These are phyloP conservation scores for Bonia amplexicaulis DNA, from an alignment of 176 grass and related monocot genomes.

Conservation along the genomic window DNA sequence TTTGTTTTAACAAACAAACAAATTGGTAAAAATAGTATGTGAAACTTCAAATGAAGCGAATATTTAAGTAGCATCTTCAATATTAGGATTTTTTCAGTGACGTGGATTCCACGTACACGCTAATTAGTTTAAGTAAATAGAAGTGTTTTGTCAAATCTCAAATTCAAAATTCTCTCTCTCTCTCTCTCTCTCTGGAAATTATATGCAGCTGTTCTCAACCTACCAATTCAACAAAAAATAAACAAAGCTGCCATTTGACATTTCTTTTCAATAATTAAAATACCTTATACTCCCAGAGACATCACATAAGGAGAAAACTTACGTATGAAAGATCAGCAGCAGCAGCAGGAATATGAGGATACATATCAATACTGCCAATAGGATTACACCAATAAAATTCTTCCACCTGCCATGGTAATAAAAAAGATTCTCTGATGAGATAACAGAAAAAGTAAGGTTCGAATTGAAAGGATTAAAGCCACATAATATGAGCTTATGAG, in stretches of 20 bases:
- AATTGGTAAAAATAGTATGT: background rate
- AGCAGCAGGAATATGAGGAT: constrained; percentile 77
- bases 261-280: background rate
- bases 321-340: constrained; percentile 75
- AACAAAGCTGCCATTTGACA: constrained; percentile 1
- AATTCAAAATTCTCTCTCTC: background rate
- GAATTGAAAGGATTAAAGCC: constrained; percentile 27
- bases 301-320: constrained; percentile 27
- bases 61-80: background rate
- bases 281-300: background rate
- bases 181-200: background rate
- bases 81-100: background rate
- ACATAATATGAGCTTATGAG: background rate
- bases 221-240: constrained; percentile 14
- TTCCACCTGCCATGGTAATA: constrained; percentile 70
- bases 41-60: background rate
- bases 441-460: background rate
- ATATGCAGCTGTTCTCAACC: background rate
- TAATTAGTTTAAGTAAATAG: background rate
- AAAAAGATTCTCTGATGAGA: constrained; percentile 22
- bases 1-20: background rate
- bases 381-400: constrained; percentile 69
- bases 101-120: background rate
- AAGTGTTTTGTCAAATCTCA: background rate
- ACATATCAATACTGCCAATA: constrained; percentile 70